phyloP scores from a whole-genome alignment of 1,284 basidiomycete genomes.

The Gomphus bonarii region DNA sequence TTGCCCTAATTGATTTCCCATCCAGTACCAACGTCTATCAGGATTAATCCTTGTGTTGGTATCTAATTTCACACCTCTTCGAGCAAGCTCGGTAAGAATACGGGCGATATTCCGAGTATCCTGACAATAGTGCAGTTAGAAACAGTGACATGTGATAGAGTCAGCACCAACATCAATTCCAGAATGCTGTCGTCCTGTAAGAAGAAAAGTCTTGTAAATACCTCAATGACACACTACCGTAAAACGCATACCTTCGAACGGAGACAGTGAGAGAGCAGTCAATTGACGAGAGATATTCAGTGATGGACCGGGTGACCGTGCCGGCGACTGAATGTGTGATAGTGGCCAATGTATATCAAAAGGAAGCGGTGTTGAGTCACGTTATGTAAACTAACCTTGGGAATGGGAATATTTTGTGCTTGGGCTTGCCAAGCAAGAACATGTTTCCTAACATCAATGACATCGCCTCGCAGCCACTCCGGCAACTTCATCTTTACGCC shows the following conservation, averaged over 20 bases:
- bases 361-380: not conserved
- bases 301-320: slow-evolving; percentile 18
- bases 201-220: slow-evolving; percentile 11
- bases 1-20: slow-evolving; percentile 56
- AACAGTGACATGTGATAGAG: not conserved
- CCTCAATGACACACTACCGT: no score
- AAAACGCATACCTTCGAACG: slow-evolving; percentile 33
- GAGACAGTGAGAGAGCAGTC: slow-evolving; percentile 41
- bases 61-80: slow-evolving; percentile 52
- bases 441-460: slow-evolving; percentile 57
- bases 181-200: slow-evolving; percentile 68
- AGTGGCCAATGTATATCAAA: not conserved
- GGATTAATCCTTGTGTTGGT: slow-evolving; percentile 66
- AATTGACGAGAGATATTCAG: slow-evolving; percentile 59
- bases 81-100: slow-evolving; percentile 65
- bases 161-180: slow-evolving; percentile 71
- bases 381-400: slow-evolving; percentile 11
- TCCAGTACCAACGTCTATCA: slow-evolving; percentile 69
- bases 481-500: slow-evolving; percentile 49
- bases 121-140: slow-evolving; percentile 27
- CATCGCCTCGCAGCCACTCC: slow-evolving; percentile 55
- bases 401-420: slow-evolving; percentile 18
- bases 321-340: not conserved
- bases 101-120: slow-evolving; percentile 81
- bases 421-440: slow-evolving; percentile 23